Base-by-base conservation (phyloP, 2,329 filamentous ascomycete species). In the Aspergillus sp. region DNA sequence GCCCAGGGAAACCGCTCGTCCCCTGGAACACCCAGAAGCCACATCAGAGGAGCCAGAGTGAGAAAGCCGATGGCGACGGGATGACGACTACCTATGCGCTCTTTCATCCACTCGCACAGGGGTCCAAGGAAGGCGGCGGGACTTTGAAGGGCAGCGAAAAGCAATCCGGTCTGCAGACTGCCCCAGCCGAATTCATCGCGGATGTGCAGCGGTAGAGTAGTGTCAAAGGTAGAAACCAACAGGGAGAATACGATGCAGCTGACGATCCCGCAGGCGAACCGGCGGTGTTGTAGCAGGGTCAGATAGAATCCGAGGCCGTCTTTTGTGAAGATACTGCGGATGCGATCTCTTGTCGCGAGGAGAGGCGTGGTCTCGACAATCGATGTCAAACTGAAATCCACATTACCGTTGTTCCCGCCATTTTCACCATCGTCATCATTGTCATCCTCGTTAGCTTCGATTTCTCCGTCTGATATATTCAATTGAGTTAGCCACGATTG, bases 81-180 rank as follows among this genome's bases (percentile, higher is more conserved):
- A 32, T 53, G 44, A 12, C 56, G 56, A 1, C 55, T 60, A 3
- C 60, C 62, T 26, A 57, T 46, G 7, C 49, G 49, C 43, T 61
- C 55, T 27, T 61, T 60, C 42, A 73, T 54, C 65, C 67, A 70
- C 8, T 78, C 81, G 1, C 80, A 73, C 0, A 81, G 40, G 0
- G 83, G 83, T 0, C 78, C 76, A 2, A 78, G 52, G 55, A 85
- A 78, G 5, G 76, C 74, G 2, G 49, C 50, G 0, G 83, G 83
- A 2, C 82, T 64, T 41, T 83, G 76, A 29, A 86, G 55, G 3
- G 73, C 68, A 2, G 81, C 67, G 53, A 82, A 80, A 10, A 80
- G 61, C 5, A 82, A 60, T 0, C 79, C 79, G 1, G 77, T 74
- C 0, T 72, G 76, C 0, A 73, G 71, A 0, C 78, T 74, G 41